Evolutionary conservation across 2,329 filamentous ascomycete species (phyloP), one percentile per base, ranked within the genome.

Genomic region (Cladophialophora bantiana): DNA sequence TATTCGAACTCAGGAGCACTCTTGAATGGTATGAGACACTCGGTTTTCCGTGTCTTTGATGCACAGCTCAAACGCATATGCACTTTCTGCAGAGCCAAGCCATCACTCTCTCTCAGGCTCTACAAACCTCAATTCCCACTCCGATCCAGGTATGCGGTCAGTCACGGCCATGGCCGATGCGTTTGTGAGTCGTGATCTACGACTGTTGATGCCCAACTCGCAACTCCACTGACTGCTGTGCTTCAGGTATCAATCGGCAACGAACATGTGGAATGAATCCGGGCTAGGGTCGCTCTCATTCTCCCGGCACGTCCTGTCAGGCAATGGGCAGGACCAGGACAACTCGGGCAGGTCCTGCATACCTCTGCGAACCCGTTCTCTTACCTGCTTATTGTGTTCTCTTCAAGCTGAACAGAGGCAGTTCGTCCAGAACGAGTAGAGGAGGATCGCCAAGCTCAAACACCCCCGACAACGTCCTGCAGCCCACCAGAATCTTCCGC

Each of bases 401-500:
- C 13, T 31, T 26, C 26, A 26, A 26, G 50, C 55, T 58, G 40
- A 58, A 5, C 32, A 18, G 38, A 7, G 12, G 20, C 55, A 58
- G 55, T 20, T 32, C 55, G 13, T 58, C 55, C 4, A 58, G 18
- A 32, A 59, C 59, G 40, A 67, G 59, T 13, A 45, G 59, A 38
- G 64, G 63, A 54, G 54, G 38, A 1, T 59, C 64, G 6, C 59
- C 64, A 53, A 56, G 57, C 54, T 59, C 62, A 13, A 59, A 63
- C 48, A 50, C 59, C 32, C 59, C 59, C 34, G 53, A 63, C 52
- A 63, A 62, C 42, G 54, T 63, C 13, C 59, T 67, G 3, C 64
- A 67, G 18, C 59, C 59, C 3, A 67, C 59, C 9, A 67, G 59
- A 18, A 50, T 67, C 13, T 67, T 63, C 59, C 26, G 59, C 7